phyloP scores from a whole-genome alignment of 768 basidiomycete genomes.

The Leccinum subgranulosum region DNA sequence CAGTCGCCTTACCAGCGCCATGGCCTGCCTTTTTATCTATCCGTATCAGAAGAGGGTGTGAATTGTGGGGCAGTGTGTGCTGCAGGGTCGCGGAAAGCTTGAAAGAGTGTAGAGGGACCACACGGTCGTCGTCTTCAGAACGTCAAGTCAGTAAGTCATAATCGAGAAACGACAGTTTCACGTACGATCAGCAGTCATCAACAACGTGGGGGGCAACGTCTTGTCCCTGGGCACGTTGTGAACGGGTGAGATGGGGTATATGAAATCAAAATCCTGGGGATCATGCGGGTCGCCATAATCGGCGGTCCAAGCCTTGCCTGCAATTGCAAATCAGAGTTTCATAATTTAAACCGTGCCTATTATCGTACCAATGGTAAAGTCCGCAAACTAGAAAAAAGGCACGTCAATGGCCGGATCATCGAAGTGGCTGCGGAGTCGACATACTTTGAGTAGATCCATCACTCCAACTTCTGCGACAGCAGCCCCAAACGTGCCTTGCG shows the following conservation, averaged over 20 bases:
- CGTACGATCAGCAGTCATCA: slow-evolving; percentile 84
- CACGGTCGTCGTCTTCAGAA: slow-evolving; percentile 71
- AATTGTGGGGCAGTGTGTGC: slow-evolving; percentile 58
- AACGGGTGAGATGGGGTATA: slow-evolving; percentile 73
- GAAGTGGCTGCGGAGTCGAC: background rate
- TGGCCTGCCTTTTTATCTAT: slow-evolving; percentile 81
- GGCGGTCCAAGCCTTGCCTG: slow-evolving; percentile 72
- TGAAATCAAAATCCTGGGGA: slow-evolving; percentile 81
- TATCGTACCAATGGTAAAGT: slow-evolving; percentile 67
- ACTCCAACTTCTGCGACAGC: slow-evolving; percentile 82
- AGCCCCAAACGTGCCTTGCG: slow-evolving; percentile 72
- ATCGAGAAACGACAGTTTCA: slow-evolving; percentile 7
- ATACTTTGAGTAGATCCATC: slow-evolving; percentile 72
- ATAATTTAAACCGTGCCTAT: background rate
- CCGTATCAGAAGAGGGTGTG: slow-evolving; percentile 69
- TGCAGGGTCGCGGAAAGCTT: slow-evolving; percentile 81
- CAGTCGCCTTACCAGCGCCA: slow-evolving; percentile 76
- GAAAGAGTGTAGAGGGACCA: slow-evolving; percentile 85
- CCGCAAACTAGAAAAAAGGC: slow-evolving; percentile 49
- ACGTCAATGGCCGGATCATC: background rate
- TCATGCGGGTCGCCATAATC: slow-evolving; percentile 79
- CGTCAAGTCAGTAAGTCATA: slow-evolving; percentile 3
- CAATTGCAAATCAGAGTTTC: slow-evolving; percentile 5
- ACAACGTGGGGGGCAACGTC: slow-evolving; percentile 62
- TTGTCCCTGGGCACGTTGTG: slow-evolving; percentile 70